Evolutionary conservation across 495 filamentous ascomycete species (phyloP).

Genomic region (Podospora pseudocomata): DNA sequence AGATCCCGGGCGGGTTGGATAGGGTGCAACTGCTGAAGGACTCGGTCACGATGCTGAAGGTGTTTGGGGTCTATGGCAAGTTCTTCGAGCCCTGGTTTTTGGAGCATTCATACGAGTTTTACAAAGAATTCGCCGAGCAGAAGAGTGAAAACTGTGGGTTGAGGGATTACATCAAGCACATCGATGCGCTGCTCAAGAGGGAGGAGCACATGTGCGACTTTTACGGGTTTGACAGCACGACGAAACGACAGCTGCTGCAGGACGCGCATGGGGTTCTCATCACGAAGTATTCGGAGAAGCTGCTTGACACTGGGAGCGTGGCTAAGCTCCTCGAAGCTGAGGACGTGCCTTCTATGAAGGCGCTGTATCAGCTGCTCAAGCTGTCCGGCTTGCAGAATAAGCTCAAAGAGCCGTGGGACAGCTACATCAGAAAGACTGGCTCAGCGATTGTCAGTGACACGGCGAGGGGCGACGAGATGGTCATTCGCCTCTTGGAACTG

Average conservation of each 20-base stretch:
- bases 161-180: constrained; percentile 65
- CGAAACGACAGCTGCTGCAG: constrained; percentile 68
- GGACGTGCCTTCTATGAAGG: constrained; percentile 62
- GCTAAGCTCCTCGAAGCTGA: constrained; percentile 63
- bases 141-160: constrained; percentile 55
- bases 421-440: constrained; percentile 75
- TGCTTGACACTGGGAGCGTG: constrained; percentile 61
- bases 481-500: constrained; percentile 73
- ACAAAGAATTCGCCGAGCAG: constrained; percentile 60
- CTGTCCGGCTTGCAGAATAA: constrained; percentile 58
- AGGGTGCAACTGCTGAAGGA: constrained; percentile 61
- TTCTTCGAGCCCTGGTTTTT: constrained; percentile 78
- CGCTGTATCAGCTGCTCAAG: constrained; percentile 74
- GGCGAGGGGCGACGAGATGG: constrained; percentile 77
- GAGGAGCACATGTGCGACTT: constrained; percentile 71
- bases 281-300: constrained; percentile 53
- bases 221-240: constrained; percentile 77
- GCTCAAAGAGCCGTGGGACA: constrained; percentile 67
- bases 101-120: constrained; percentile 59
- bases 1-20: constrained; percentile 18
- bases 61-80: constrained; percentile 70
- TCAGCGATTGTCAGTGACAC: constrained; percentile 75
- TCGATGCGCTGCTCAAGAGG: constrained; percentile 58
- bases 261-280: constrained; percentile 67
- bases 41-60: constrained; percentile 73